These are phyloP conservation scores for Penstemon barbatus DNA, from an alignment of 257 asterid species.

Conservation along the genomic window DNA sequence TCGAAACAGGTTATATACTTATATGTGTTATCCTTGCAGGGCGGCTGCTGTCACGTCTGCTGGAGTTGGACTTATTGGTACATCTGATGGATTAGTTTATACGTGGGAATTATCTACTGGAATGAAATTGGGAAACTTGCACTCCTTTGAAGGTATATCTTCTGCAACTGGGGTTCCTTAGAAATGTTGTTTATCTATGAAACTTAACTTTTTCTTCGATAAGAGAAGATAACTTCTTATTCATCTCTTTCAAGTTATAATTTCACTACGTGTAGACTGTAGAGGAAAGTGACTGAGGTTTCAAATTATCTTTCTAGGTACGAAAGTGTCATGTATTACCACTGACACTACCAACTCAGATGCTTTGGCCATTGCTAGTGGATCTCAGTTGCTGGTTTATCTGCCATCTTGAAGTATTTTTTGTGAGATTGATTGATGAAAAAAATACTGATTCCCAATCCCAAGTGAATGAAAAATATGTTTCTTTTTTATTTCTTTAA, in stretches of 20 bases:
- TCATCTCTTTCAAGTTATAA: not conserved
- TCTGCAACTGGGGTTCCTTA: conserved; percentile 6
- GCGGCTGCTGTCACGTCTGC: conserved; percentile 54
- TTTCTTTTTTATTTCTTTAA: too few species aligned
- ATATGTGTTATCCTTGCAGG: conserved; percentile 40
- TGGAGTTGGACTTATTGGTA: conserved; percentile 85
- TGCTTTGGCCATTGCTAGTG: conserved; percentile 75
- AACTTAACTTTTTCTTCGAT: not conserved
- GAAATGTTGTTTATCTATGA: not conserved
- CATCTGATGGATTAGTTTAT: conserved; percentile 70
- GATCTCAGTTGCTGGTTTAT: conserved; percentile 64
- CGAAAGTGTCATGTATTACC: conserved; percentile 55
- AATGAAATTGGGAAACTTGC: conserved; percentile 56
- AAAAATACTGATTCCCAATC: too few species aligned
- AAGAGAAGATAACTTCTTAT: not conserved
- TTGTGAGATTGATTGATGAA: too few species aligned
- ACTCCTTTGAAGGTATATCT: conserved; percentile 62
- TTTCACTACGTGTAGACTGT: not conserved
- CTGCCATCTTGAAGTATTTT: conserved; percentile 38
- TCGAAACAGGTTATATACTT: too few species aligned
- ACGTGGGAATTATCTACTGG: conserved; percentile 88
- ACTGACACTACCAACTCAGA: conserved; percentile 52
- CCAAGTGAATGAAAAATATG: too few species aligned
- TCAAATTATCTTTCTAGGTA: conserved; percentile 43
- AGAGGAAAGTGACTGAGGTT: conserved; percentile 19